phyloP scores from a whole-genome alignment of 2,329 filamentous ascomycete genomes.

The Apiospora koreana region DNA sequence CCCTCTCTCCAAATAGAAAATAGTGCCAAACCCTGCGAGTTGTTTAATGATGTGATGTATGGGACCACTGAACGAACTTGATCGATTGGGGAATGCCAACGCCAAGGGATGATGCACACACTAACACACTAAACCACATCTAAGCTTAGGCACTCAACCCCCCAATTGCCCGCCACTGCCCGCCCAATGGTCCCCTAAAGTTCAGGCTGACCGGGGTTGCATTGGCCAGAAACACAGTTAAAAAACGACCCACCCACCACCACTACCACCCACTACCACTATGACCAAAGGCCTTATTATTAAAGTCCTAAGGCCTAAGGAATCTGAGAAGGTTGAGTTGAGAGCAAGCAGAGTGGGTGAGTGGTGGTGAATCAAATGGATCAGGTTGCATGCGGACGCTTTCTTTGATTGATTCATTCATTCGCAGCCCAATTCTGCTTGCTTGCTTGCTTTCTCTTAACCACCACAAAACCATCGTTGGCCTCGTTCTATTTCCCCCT shows the following conservation, averaged over 20 bases:
- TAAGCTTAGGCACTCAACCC: neutral
- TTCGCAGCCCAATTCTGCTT: constrained; percentile 1
- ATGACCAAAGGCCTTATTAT: no score
- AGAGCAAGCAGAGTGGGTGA: neutral
- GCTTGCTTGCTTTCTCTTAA: neutral
- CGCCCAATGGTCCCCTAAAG: constrained; percentile 6
- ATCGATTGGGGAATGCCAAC: neutral
- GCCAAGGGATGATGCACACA: neutral
- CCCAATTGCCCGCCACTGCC: neutral
- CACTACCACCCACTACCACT: neutral
- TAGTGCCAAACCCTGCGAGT: neutral
- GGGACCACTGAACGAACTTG: neutral
- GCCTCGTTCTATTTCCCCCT: constrained; percentile 8
- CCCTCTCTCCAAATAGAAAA: neutral
- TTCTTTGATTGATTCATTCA: constrained; percentile 6
- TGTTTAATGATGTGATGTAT: constrained; percentile 11
- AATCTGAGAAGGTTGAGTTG: neutral
- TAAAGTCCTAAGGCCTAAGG: neutral
- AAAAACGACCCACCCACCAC: neutral
- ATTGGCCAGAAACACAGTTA: constrained; percentile 1
- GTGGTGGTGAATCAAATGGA: constrained; percentile 8
- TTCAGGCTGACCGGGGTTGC: constrained; percentile 5
- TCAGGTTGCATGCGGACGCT: constrained; percentile 7
- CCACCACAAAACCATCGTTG: constrained; percentile 15
- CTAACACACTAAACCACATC: constrained; percentile 6